phyloP scores from a whole-genome alignment of 345 rosid species.

The Leavenworthia alabamica region DNA sequence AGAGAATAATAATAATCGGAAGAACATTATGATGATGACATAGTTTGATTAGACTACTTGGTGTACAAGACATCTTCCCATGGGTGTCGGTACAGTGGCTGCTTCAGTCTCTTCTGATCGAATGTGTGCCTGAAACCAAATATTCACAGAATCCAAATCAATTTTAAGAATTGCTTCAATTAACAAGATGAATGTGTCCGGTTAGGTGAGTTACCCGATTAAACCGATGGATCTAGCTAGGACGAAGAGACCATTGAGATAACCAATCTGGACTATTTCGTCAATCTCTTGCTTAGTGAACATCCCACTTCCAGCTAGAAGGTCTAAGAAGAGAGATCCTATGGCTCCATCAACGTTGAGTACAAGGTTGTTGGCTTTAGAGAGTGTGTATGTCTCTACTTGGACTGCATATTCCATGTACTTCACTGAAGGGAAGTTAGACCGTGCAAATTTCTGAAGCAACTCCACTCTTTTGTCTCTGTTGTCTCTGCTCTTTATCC shows the following conservation, averaged over 20 bases:
- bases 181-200: neutral
- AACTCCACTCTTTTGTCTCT: slow-evolving; percentile 93
- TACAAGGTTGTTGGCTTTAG: slow-evolving; percentile 81
- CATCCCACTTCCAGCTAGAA: slow-evolving; percentile 89
- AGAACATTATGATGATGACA: neutral
- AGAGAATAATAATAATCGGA: neutral
- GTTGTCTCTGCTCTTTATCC: slow-evolving; percentile 97
- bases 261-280: slow-evolving; percentile 79
- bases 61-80: slow-evolving; percentile 99
- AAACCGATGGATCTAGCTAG: slow-evolving; percentile 89
- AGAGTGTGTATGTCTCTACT: slow-evolving; percentile 80
- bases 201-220: slow-evolving; percentile 51
- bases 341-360: slow-evolving; percentile 87
- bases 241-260: slow-evolving; percentile 87
- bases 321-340: slow-evolving; percentile 93
- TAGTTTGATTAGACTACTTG: slow-evolving; percentile 37
- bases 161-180: neutral
- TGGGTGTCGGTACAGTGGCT: slow-evolving; percentile 90
- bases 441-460: slow-evolving; percentile 72
- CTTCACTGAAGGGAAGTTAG: slow-evolving; percentile 86
- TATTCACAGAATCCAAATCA: neutral
- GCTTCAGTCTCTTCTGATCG: slow-evolving; percentile 95
- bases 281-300: slow-evolving; percentile 90
- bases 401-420: slow-evolving; percentile 90
- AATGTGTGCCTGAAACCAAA: slow-evolving; percentile 64